Conservation (phyloP, 331 rosid species). For the Saraca asoca region DNA sequence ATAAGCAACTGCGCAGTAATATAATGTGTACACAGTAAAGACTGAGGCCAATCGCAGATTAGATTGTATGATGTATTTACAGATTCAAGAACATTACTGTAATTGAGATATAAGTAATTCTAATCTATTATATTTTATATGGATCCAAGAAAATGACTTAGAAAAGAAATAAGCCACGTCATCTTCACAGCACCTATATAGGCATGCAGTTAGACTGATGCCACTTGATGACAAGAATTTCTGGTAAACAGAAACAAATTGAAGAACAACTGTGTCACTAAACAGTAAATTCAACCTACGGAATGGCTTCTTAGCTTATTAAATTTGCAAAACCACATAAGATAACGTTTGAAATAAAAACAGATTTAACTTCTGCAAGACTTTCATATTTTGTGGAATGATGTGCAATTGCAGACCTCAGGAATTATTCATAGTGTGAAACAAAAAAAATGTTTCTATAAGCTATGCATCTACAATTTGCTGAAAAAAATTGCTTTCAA, state of each 20-base stretch:
- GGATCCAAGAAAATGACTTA: not conserved
- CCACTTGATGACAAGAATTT: not conserved
- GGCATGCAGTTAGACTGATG: not conserved
- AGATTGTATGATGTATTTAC: not conserved
- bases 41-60: not conserved
- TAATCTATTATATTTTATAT: not conserved
- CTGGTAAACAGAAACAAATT: not conserved
- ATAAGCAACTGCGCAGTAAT: conserved; percentile 4
- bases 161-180: conserved; percentile 15
- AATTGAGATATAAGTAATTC: conserved; percentile 14
- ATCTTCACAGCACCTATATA: not conserved
- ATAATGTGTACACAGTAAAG: not conserved
- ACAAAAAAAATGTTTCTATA: not conserved
- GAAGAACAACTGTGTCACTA: conserved; percentile 10
- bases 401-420: conserved; percentile 15
- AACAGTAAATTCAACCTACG: not conserved
- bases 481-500: not conserved
- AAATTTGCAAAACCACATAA: not conserved
- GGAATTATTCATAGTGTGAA: not conserved
- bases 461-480: conserved; percentile 3
- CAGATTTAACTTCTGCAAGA: not conserved
- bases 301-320: not conserved
- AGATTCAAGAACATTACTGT: not conserved
- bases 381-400: not conserved
- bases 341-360: not conserved